A percentile compares a stretch with the other conserved stretches of the same genome.
phyloP scores from a whole-genome alignment of 768 basidiomycete genomes.

The Kwoniella sp. region DNA sequence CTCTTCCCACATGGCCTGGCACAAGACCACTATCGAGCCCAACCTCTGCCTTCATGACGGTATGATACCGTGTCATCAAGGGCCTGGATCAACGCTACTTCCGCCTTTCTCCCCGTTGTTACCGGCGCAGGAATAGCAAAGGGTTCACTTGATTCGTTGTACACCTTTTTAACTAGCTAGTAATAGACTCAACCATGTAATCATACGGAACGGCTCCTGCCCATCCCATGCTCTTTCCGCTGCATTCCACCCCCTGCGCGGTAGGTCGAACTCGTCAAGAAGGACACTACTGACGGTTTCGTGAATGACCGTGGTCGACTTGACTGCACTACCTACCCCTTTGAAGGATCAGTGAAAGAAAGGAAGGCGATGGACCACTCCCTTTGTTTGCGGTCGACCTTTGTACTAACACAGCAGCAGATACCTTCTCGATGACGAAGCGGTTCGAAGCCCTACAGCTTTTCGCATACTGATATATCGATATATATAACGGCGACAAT shows the following conservation, averaged over 20 bases:
- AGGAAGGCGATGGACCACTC: slow-evolving; percentile 1
- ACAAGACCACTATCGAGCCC: neutral
- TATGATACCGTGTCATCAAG: too few species aligned
- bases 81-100: too few species aligned
- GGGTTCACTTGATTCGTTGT: neutral
- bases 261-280: too few species aligned
- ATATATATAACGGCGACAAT: too few species aligned
- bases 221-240: neutral
- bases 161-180: neutral
- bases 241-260: too few species aligned
- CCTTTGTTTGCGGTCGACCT: slow-evolving; percentile 13
- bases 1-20: too few species aligned
- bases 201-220: neutral
- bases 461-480: too few species aligned
- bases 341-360: too few species aligned
- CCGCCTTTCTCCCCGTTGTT: too few species aligned
- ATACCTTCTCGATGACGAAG: neutral
- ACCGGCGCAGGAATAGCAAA: neutral
- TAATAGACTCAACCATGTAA: neutral
- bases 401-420: slow-evolving; percentile 2
- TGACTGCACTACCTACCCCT: too few species aligned
- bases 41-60: neutral
- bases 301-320: too few species aligned
- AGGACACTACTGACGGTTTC: too few species aligned
- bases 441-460: neutral